Percentiles rank a stretch among this genome's conserved stretches.
Conservation (phyloP, 306 rosid species). For the Astragalus membranaceus region DNA sequence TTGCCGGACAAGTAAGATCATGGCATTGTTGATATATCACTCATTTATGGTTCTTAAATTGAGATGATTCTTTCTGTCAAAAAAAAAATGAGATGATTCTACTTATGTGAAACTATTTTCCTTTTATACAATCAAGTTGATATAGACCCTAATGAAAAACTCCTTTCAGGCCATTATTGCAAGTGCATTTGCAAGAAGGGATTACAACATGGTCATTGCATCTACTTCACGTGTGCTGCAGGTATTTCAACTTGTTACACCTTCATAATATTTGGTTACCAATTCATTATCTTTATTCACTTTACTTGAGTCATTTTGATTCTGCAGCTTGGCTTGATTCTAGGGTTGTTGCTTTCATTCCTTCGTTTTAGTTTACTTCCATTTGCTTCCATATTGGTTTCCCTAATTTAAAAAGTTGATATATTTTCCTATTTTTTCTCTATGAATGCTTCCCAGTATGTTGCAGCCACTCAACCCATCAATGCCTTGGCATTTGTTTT, state of each 20-base stretch:
- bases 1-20: too few species aligned
- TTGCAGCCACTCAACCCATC: conserved; percentile 87
- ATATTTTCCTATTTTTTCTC: background rate
- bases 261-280: background rate
- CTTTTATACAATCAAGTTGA: too few species aligned
- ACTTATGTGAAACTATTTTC: too few species aligned
- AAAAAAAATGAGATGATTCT: too few species aligned
- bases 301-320: too few species aligned
- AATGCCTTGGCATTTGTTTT: too few species aligned
- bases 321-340: conserved; percentile 66
- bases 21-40: too few species aligned
- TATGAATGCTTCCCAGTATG: conserved; percentile 48
- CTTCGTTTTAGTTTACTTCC: conserved; percentile 46
- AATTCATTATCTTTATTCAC: background rate
- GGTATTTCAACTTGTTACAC: conserved; percentile 25
- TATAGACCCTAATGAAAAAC: background rate
- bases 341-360: conserved; percentile 56
- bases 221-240: conserved; percentile 78
- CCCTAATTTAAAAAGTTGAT: background rate
- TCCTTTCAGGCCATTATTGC: conserved; percentile 72
- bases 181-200: conserved; percentile 58
- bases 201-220: conserved; percentile 47
- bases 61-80: too few species aligned
- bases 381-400: conserved; percentile 35
- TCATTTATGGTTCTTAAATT: too few species aligned